Percentiles rank a stretch among this genome's conserved stretches.
Evolutionary conservation across 345 rosid genomes (phyloP).

Genomic region (Syzygium jambos): DNA sequence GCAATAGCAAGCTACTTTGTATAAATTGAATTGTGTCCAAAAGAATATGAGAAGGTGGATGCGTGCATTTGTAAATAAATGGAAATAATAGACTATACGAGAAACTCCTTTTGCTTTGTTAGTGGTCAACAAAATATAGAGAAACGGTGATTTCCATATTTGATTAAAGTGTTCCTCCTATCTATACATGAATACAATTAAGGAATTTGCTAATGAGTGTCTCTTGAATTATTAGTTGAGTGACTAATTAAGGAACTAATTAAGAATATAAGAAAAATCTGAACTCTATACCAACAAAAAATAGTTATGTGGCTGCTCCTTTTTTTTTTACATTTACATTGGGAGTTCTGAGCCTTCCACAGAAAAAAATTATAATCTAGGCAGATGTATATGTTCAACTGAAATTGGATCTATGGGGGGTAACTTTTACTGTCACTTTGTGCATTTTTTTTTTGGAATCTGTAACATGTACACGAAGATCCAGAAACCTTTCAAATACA

Average conservation of each 20-base stretch:
- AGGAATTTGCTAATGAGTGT: too few relatives aligned
- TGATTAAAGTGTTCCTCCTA: not conserved
- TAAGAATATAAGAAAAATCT: too few relatives aligned
- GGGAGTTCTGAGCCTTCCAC: not conserved
- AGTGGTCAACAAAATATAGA: not conserved
- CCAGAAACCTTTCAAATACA: too few relatives aligned
- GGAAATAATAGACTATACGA: fast-evolving
- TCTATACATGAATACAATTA: not conserved
- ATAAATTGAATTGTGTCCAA: not conserved
- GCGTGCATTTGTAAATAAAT: not conserved
- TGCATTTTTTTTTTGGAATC: too few relatives aligned
- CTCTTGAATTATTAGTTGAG: too few relatives aligned
- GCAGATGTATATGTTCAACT: not conserved
- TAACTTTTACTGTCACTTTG: not conserved
- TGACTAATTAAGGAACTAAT: not conserved
- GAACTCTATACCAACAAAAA: too few relatives aligned
- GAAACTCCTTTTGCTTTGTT: not conserved
- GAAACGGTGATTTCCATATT: not conserved
- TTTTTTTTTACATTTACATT: not conserved
- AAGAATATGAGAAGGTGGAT: not conserved
- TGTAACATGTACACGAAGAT: too few relatives aligned
- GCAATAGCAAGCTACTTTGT: not conserved
- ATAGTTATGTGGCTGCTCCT: not conserved
- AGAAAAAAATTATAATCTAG: not conserved
- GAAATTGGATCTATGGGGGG: not conserved